phyloP scores from a whole-genome alignment of 75 land plant genomes.

The Picea glauca region DNA sequence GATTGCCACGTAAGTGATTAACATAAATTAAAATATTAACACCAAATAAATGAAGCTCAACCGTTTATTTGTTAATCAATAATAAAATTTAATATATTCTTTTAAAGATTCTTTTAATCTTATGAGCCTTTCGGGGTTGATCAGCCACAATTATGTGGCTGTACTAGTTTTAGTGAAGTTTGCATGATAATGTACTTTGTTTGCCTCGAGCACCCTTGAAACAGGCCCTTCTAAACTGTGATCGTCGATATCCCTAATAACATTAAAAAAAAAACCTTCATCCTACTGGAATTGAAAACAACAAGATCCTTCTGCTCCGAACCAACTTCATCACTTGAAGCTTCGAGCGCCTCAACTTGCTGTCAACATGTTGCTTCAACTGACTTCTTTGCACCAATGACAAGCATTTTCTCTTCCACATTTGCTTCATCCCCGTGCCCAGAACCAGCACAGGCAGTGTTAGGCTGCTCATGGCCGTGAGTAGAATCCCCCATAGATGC shows the following conservation, averaged over 20 bases:
- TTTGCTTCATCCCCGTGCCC: conserved; percentile 11
- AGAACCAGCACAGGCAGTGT: neutral
- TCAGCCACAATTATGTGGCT: too few species aligned
- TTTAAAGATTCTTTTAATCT: too few species aligned
- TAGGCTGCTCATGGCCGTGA: neutral
- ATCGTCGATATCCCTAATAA: conserved; percentile 74
- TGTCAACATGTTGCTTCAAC: conserved; percentile 14
- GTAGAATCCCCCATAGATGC: neutral
- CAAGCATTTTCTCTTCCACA: neutral
- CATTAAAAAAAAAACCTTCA: conserved; percentile 48
- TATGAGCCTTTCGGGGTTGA: too few species aligned
- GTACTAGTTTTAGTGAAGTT: conserved; percentile 48
- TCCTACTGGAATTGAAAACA: conserved; percentile 31
- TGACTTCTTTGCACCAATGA: neutral
- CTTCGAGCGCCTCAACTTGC: conserved; percentile 7
- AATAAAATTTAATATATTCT: too few species aligned
- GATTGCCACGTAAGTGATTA: too few species aligned
- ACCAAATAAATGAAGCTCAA: too few species aligned
- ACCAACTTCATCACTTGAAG: conserved; percentile 10
- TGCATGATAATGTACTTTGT: conserved; percentile 22
- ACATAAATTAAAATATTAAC: too few species aligned
- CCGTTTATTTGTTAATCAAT: too few species aligned
- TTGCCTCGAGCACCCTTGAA: conserved; percentile 65
- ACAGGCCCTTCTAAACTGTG: conserved; percentile 66
- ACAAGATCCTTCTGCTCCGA: conserved; percentile 32